These are phyloP conservation scores for Halophytophthora batemanensis DNA, from an alignment of 352 stramenopile species.

Conservation along the genomic window DNA sequence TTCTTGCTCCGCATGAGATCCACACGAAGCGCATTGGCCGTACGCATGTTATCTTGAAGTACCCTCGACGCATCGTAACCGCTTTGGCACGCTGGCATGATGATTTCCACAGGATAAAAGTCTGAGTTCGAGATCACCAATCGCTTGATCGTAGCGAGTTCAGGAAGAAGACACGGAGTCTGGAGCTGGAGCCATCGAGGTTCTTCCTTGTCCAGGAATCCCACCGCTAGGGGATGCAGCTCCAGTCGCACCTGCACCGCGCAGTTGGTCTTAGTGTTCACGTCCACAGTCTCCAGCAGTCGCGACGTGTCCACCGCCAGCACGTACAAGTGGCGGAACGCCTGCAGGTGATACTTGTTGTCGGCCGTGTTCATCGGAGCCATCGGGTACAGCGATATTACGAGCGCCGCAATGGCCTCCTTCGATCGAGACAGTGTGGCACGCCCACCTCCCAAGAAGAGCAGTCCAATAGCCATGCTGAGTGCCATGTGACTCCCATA, in stretches of 20 bases:
- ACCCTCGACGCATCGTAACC: slow-evolving; percentile 1
- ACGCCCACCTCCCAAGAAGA: slow-evolving; percentile 95
- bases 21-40: slow-evolving; percentile 58
- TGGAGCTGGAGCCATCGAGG: slow-evolving; percentile 28
- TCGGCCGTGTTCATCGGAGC: slow-evolving; percentile 91
- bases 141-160: slow-evolving; percentile 50
- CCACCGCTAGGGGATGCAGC: slow-evolving; percentile 12
- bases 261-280: slow-evolving; percentile 44
- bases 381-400: slow-evolving; percentile 94
- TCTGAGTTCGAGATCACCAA: slow-evolving; percentile 40
- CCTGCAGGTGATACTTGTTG: slow-evolving; percentile 91
- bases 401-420: slow-evolving; percentile 91
- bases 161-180: slow-evolving; percentile 71
- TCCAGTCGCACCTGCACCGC: slow-evolving; percentile 48
- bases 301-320: slow-evolving; percentile 74
- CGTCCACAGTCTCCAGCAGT: slow-evolving; percentile 75
- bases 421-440: slow-evolving; percentile 88
- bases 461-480: slow-evolving; percentile 92
- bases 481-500: slow-evolving; percentile 97
- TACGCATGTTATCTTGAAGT: slow-evolving; percentile 10
- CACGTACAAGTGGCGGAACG: slow-evolving; percentile 91
- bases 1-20: slow-evolving; percentile 54
- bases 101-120: slow-evolving; percentile 78
- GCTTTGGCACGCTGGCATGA: slow-evolving; percentile 14
- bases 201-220: slow-evolving; percentile 6